Evolutionary conservation across 2,329 filamentous ascomycete species (phyloP).

Genomic region (Pseudogymnoascus sp.): DNA sequence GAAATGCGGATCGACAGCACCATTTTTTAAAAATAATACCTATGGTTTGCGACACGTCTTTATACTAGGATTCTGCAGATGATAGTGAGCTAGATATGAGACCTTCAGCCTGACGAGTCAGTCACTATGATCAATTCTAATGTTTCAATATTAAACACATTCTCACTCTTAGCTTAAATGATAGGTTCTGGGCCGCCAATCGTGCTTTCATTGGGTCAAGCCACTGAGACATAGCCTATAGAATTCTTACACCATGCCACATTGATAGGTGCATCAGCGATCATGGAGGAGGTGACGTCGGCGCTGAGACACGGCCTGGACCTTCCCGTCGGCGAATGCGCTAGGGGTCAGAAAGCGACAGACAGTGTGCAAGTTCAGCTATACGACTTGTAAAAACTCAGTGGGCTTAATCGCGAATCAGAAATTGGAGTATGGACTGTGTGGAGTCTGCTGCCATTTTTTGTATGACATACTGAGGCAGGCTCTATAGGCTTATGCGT

Average conservation of each 20-base stretch:
- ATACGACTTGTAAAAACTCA: neutral
- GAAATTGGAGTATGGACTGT: neutral
- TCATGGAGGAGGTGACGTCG: neutral
- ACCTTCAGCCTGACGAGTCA: neutral
- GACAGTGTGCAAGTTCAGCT: neutral
- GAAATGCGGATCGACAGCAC: neutral
- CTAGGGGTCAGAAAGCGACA: neutral
- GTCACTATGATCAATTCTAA: neutral
- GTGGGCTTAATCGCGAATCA: neutral
- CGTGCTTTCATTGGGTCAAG: neutral
- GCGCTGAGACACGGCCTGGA: neutral
- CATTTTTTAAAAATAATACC: neutral
- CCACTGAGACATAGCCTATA: neutral
- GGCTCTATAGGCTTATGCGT: neutral
- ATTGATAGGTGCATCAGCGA: neutral
- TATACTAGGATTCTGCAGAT: neutral
- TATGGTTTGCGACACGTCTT: neutral
- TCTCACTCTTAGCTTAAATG: neutral
- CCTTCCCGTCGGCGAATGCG: neutral
- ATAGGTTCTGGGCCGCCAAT: neutral
- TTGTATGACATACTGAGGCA: neutral
- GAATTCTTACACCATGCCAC: neutral
- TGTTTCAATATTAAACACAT: neutral
- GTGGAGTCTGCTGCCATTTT: neutral
- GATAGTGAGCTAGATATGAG: neutral